Percentiles rank a stretch among this genome's conserved stretches.
Conservation (phyloP, 306 rosid genomes). For the Chamaecrista fasciculata region DNA sequence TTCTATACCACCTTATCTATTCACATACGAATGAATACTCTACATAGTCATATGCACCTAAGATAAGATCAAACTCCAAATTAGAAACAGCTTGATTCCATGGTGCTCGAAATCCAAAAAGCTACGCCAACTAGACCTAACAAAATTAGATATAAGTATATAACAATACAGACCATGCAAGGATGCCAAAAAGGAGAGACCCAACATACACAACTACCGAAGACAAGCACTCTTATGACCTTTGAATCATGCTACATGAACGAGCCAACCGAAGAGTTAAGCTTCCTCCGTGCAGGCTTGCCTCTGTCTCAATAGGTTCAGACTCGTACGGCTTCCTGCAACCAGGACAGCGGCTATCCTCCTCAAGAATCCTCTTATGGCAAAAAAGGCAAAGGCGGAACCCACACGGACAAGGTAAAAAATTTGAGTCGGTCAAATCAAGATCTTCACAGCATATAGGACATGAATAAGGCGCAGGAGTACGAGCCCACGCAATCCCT, state of each 20-base stretch:
- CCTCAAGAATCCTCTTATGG: slow-evolving; percentile 93
- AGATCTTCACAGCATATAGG: slow-evolving; percentile 95
- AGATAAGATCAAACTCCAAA: slow-evolving; percentile 54
- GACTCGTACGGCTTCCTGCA: slow-evolving; percentile 88
- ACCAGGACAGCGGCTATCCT: slow-evolving; percentile 93
- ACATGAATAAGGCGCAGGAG: slow-evolving; percentile 57
- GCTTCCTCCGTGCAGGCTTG: slow-evolving; percentile 61
- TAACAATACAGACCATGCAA: slow-evolving; percentile 44
- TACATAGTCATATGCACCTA: slow-evolving; percentile 70
- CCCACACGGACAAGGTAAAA: slow-evolving; percentile 84
- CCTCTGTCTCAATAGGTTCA: slow-evolving; percentile 55
- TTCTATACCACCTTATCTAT: slow-evolving; percentile 88
- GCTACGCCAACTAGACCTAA: slow-evolving; percentile 59
- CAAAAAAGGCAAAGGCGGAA: slow-evolving; percentile 97
- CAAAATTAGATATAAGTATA: slow-evolving; percentile 51
- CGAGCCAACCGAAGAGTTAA: slow-evolving; percentile 67
- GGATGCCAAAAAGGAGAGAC: slow-evolving; percentile 42
- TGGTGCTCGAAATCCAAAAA: slow-evolving; percentile 49
- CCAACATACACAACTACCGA: slow-evolving; percentile 46
- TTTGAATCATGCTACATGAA: slow-evolving; percentile 76
- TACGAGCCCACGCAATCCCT: slow-evolving; percentile 54
- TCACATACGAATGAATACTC: slow-evolving; percentile 82
- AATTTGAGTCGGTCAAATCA: slow-evolving; percentile 86
- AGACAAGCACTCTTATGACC: slow-evolving; percentile 53
- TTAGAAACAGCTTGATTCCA: slow-evolving; percentile 53